These are phyloP conservation scores for Agrocybe chaxingu DNA, from an alignment of 768 basidiomycete species.

Conservation along the genomic window DNA sequence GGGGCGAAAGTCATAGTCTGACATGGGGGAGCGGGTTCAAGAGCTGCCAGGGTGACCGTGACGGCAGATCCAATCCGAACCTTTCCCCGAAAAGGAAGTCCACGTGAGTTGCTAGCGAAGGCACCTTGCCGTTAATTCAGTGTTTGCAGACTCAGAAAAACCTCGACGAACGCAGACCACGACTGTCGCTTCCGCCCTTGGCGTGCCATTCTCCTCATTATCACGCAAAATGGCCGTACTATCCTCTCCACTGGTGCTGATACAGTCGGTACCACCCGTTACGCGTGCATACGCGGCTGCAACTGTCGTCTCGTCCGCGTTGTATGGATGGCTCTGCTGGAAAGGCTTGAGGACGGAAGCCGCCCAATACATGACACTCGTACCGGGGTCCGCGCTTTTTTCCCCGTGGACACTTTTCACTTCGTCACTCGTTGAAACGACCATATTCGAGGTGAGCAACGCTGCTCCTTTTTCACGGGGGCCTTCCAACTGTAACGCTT, in stretches of 20 bases:
- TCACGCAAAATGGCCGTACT: slow-evolving; percentile 64
- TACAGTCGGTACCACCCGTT: slow-evolving; percentile 73
- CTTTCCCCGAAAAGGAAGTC: slow-evolving; percentile 2
- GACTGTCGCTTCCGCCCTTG: slow-evolving; percentile 9
- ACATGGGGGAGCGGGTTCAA: slow-evolving; percentile 45
- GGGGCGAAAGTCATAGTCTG: slow-evolving; percentile 81
- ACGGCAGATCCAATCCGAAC: neutral
- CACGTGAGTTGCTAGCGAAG: slow-evolving; percentile 6
- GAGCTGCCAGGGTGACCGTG: slow-evolving; percentile 5
- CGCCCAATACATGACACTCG: slow-evolving; percentile 70
- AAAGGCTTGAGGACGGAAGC: slow-evolving; percentile 33
- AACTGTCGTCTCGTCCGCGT: slow-evolving; percentile 53
- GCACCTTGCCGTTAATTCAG: too few relatives aligned
- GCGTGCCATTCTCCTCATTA: slow-evolving; percentile 9
- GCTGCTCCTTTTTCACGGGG: neutral
- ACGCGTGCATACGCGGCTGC: slow-evolving; percentile 70
- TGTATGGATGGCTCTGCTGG: slow-evolving; percentile 69
- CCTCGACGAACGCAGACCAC: slow-evolving; percentile 1
- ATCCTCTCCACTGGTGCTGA: slow-evolving; percentile 64
- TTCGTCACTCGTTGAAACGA: slow-evolving; percentile 82
- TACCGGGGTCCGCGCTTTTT: slow-evolving; percentile 79
- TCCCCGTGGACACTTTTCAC: slow-evolving; percentile 95
- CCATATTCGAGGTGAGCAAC: slow-evolving; percentile 72
- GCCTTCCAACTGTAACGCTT: slow-evolving; percentile 10
- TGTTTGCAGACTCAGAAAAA: slow-evolving; percentile 11